These are phyloP conservation scores for Polysphondylium violaceum DNA, from an alignment of 78 protist genomes.

Conservation along the genomic window DNA sequence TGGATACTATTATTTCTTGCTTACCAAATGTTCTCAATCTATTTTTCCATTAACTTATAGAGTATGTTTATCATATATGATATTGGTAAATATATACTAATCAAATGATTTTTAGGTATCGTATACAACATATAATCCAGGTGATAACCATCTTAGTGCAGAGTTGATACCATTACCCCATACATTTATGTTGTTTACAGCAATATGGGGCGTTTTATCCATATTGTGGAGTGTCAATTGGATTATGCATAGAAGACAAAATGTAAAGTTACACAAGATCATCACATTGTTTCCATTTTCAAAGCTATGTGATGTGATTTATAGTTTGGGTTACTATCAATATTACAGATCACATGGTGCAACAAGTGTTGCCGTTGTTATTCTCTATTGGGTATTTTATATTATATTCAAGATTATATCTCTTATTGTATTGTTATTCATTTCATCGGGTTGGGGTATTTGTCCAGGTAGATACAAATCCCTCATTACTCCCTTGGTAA, in stretches of 20 bases:
- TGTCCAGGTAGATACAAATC: neutral
- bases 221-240: slow-evolving; percentile 24
- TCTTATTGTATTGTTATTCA: slow-evolving; percentile 22
- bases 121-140: slow-evolving; percentile 19
- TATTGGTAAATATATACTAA: too few species aligned
- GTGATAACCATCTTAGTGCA: slow-evolving; percentile 19
- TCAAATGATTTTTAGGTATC: neutral
- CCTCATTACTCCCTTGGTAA: neutral
- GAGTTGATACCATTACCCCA: slow-evolving; percentile 11
- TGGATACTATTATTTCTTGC: neutral
- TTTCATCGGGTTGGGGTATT: slow-evolving; percentile 57
- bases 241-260: slow-evolving; percentile 6
- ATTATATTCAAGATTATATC: slow-evolving; percentile 12
- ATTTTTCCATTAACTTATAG: too few species aligned
- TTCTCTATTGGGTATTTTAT: slow-evolving; percentile 29
- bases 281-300: slow-evolving; percentile 45
- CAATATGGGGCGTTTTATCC: slow-evolving; percentile 8
- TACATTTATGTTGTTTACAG: slow-evolving; percentile 8
- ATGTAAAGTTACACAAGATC: slow-evolving; percentile 11
- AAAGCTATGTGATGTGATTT: slow-evolving; percentile 6
- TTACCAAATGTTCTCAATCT: neutral
- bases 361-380: neutral
- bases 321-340: neutral
- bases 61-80: too few species aligned
- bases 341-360: slow-evolving; percentile 13